Conservation (phyloP, 805 yeast genomes). For the Teunomyces lycoperdinae region DNA sequence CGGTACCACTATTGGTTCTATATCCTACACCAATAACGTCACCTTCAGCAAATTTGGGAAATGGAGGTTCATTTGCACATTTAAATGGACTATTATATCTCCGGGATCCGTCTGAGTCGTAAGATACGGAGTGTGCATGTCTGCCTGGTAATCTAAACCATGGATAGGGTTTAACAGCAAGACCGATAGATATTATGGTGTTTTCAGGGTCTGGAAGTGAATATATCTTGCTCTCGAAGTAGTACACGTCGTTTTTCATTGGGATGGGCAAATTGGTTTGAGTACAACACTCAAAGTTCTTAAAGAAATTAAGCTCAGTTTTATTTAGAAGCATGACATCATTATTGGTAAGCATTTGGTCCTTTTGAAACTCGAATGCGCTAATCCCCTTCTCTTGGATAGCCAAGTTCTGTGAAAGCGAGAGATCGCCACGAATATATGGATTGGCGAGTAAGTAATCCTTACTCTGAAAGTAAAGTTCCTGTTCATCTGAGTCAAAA, state of each 20-base stretch:
- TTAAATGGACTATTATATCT: slow-evolving; percentile 76
- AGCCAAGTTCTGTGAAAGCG: slow-evolving; percentile 56
- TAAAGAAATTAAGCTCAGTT: slow-evolving; percentile 55
- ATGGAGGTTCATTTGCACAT: slow-evolving; percentile 44
- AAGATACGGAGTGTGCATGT: slow-evolving; percentile 79
- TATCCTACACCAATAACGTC: slow-evolving; percentile 94
- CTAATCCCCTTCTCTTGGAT: slow-evolving; percentile 85
- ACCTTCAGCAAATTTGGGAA: slow-evolving; percentile 67
- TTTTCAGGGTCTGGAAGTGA: slow-evolving; percentile 58
- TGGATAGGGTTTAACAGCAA: slow-evolving; percentile 88
- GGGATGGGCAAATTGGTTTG: slow-evolving; percentile 88
- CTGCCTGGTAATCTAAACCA: slow-evolving; percentile 91
- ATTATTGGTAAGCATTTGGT: slow-evolving; percentile 51
- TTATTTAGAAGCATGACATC: slow-evolving; percentile 64
- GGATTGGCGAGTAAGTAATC: slow-evolving; percentile 40
- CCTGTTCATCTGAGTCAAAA: slow-evolving; percentile 67
- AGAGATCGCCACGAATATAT: slow-evolving; percentile 39
- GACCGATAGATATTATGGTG: slow-evolving; percentile 68
- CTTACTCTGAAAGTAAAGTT: slow-evolving; percentile 63
- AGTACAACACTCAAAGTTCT: slow-evolving; percentile 61
- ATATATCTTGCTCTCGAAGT: slow-evolving; percentile 83
- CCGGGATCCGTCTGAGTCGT: slow-evolving; percentile 81
- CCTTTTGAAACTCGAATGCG: slow-evolving; percentile 84
- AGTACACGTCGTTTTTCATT: slow-evolving; percentile 75
- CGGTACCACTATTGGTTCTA: slow-evolving; percentile 74